phyloP scores from a whole-genome alignment of 2,329 filamentous ascomycete genomes.

The Cordyceps farinosa region DNA sequence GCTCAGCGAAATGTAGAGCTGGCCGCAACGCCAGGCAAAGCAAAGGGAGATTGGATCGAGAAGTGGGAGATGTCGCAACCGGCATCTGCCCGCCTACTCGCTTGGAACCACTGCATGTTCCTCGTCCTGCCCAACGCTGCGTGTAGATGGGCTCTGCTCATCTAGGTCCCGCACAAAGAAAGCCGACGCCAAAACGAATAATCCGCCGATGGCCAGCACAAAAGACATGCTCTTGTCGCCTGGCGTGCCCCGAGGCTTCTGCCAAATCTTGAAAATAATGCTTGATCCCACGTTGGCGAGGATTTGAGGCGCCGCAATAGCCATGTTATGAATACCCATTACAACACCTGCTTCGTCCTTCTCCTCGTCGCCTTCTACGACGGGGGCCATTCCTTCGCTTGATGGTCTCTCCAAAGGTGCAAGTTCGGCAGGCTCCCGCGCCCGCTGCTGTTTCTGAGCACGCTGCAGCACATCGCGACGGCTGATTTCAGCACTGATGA shows the following conservation, averaged over 20 bases:
- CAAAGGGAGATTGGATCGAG: not conserved
- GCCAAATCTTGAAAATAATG: constrained; percentile 76
- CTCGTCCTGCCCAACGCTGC: constrained; percentile 35
- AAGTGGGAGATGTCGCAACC: not conserved
- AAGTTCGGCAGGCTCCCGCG: not conserved
- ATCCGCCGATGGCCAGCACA: constrained; percentile 78
- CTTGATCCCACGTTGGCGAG: constrained; percentile 82
- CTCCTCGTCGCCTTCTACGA: constrained; percentile 49
- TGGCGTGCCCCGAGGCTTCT: constrained; percentile 80
- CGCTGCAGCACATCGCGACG: constrained; percentile 65
- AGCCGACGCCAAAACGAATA: constrained; percentile 73
- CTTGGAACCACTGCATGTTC: constrained; percentile 39
- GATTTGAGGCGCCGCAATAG: constrained; percentile 87
- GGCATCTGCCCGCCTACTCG: not conserved
- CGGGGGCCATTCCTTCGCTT: not conserved
- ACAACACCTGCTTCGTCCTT: constrained; percentile 83
- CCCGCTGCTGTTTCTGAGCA: constrained; percentile 30
- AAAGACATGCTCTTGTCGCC: constrained; percentile 86
- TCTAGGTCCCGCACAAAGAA: constrained; percentile 66
- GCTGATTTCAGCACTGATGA: constrained; percentile 90
- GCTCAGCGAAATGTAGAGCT: not conserved
- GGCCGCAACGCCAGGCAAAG: not conserved
- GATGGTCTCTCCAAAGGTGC: not conserved
- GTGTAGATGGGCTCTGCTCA: constrained; percentile 50
- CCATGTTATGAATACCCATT: constrained; percentile 92